Percentiles rank a stretch among this genome's conserved stretches.
phyloP scores from a whole-genome alignment of 1,139 yeast species.

The Geotrichum klebahnii region DNA sequence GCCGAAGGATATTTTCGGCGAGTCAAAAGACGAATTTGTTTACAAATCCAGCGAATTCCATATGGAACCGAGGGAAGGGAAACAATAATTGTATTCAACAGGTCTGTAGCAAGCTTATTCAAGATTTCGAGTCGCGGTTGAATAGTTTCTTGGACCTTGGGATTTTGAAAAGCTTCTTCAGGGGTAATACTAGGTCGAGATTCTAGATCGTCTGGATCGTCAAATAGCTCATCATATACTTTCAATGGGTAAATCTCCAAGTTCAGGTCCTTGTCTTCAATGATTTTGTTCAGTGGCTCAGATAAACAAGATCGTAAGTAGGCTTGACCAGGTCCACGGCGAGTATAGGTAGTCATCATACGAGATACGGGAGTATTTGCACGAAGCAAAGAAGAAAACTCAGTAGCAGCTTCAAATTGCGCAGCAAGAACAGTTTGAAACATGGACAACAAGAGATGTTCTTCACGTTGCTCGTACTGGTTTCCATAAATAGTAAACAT shows the following conservation, averaged over 20 bases:
- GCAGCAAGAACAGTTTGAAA: conserved; percentile 42
- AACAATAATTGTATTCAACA: conserved; percentile 58
- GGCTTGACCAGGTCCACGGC: conserved; percentile 44
- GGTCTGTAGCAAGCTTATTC: conserved; percentile 50
- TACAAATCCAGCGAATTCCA: conserved; percentile 71
- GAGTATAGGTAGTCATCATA: conserved; percentile 45
- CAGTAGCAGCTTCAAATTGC: conserved; percentile 41
- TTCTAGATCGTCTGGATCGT: conserved; percentile 29
- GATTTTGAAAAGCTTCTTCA: conserved; percentile 38
- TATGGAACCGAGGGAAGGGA: conserved; percentile 61
- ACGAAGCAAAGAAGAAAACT: conserved; percentile 40
- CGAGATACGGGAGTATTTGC: conserved; percentile 45
- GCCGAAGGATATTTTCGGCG: conserved; percentile 63
- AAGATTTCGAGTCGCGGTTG: conserved; percentile 37
- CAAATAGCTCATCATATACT: conserved; percentile 38
- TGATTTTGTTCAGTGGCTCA: conserved; percentile 34
- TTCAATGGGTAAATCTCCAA: conserved; percentile 41
- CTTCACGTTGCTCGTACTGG: conserved; percentile 45
- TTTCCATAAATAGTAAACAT: conserved; percentile 46
- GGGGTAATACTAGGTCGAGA: conserved; percentile 27
- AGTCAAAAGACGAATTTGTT: conserved; percentile 64
- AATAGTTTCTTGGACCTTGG: conserved; percentile 35
- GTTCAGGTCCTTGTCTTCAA: conserved; percentile 34
- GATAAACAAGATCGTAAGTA: conserved; percentile 39
- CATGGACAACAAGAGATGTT: conserved; percentile 41